Evolutionary conservation across 768 basidiomycete genomes (phyloP).

Genomic region (Tulasnella sp.): DNA sequence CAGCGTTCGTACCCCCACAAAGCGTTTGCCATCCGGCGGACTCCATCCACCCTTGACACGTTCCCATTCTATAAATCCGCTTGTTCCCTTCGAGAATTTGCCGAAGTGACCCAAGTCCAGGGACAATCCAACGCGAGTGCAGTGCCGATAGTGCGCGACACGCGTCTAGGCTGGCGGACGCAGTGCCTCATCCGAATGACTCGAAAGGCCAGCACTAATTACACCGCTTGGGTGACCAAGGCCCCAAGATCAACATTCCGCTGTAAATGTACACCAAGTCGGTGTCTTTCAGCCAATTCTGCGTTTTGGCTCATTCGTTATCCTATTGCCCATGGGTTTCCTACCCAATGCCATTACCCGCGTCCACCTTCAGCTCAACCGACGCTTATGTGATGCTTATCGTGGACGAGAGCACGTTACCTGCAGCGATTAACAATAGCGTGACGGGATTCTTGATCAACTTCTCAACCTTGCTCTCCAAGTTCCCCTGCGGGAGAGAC

Average conservation of each 20-base stretch:
- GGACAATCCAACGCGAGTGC: constrained; percentile 48
- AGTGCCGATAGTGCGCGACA: constrained; percentile 58
- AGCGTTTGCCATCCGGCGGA: constrained; percentile 61
- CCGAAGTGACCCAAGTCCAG: constrained; percentile 44
- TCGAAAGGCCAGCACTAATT: constrained; percentile 73
- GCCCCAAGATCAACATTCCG: constrained; percentile 63
- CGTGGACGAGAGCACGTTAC: constrained; percentile 45
- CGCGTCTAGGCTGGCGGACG: constrained; percentile 59
- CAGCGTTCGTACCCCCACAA: constrained; percentile 48
- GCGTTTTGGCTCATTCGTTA: constrained; percentile 68
- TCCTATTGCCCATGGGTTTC: constrained; percentile 73
- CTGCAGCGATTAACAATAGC: constrained; percentile 51
- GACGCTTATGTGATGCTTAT: constrained; percentile 51
- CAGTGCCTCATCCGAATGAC: constrained; percentile 65
- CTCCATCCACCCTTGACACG: constrained; percentile 44
- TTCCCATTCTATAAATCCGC: constrained; percentile 42
- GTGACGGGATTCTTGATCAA: constrained; percentile 66
- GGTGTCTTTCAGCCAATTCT: constrained; percentile 63
- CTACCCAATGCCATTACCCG: constrained; percentile 69
- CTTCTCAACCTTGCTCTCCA: constrained; percentile 72
- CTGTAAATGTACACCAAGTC: constrained; percentile 78
- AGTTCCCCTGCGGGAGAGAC: constrained; percentile 81
- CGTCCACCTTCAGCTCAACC: constrained; percentile 49
- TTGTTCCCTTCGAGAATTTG: constrained; percentile 54
- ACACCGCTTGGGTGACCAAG: constrained; percentile 68